Percentiles rank a stretch among this genome's conserved stretches.
Evolutionary conservation across 805 yeast genomes (phyloP).

Genomic region (Blastobotrys parvus): DNA sequence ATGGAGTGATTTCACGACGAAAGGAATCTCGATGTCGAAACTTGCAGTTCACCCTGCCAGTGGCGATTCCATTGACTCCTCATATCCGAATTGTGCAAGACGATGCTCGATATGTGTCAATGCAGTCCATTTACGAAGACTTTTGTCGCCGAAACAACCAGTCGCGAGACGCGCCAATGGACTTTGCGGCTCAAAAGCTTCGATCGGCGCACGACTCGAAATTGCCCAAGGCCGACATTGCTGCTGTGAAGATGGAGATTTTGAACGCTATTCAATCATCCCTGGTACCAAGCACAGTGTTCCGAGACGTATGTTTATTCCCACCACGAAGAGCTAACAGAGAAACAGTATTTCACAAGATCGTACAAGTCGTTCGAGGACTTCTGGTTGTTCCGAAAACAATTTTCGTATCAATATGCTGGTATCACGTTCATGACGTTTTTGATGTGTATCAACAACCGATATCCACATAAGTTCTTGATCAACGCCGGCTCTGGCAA

Average conservation of each 20-base stretch:
- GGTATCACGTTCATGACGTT: slow-evolving; percentile 86
- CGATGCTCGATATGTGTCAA: slow-evolving; percentile 63
- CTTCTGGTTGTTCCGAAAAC: slow-evolving; percentile 95
- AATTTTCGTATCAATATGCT: slow-evolving; percentile 91
- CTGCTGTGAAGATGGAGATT: slow-evolving; percentile 85
- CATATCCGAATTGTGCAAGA: slow-evolving; percentile 86
- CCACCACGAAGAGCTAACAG: not conserved
- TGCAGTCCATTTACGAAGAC: slow-evolving; percentile 82
- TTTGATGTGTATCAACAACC: slow-evolving; percentile 85
- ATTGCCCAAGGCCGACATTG: slow-evolving; percentile 84
- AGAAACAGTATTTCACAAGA: slow-evolving; percentile 45
- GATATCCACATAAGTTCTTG: slow-evolving; percentile 91
- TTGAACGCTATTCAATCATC: slow-evolving; percentile 81
- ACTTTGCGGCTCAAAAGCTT: slow-evolving; percentile 74
- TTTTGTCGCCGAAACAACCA: slow-evolving; percentile 66
- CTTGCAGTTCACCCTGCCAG: slow-evolving; percentile 77
- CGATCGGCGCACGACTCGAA: slow-evolving; percentile 91
- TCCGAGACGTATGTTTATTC: slow-evolving; percentile 44
- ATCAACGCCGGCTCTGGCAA: slow-evolving; percentile 75
- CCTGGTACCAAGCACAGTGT: slow-evolving; percentile 75
- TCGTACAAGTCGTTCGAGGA: slow-evolving; percentile 77
- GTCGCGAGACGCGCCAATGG: slow-evolving; percentile 82
- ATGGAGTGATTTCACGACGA: slow-evolving; percentile 66
- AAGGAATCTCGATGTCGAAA: slow-evolving; percentile 85
- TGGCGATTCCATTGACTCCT: slow-evolving; percentile 90